Evolutionary conservation across 495 filamentous ascomycete species (phyloP), one percentile per base, ranked within the genome.

Genomic region (Aspergillus bertholletiae): DNA sequence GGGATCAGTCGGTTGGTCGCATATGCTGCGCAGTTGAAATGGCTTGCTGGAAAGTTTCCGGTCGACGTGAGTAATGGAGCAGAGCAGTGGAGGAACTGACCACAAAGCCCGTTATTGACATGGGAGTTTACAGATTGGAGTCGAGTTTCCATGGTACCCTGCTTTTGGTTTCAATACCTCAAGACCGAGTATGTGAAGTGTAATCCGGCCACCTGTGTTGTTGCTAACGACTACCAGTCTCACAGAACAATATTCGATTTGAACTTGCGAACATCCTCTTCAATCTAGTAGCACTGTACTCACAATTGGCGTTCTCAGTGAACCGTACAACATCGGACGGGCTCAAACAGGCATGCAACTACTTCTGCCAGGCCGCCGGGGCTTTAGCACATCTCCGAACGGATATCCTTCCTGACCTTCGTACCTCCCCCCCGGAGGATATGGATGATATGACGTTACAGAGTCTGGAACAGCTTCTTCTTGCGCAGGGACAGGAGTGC

Each of bases 81-180:
- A 37, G 15, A 37, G 34, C 32, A 18, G 18, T 54, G 40, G 13
- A 15, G 45, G 20, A 24, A 24, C 27, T 39, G 37, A 41, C 49
- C 50, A 53, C 44, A 9, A 41, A 52, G 18, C 46, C 70, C 32
- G 17, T 34, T 15, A 11, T 24, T 13, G 12, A 37, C 21, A 1
- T 24, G 47, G 13, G 17, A 2, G 22, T 2, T 9, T 40, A n/a
- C 28, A 96, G 90, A 90, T 98, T 54, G 95, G 94, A 7, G 89
- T 88, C 41, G 91, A 97, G 56, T 98, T 98, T 67, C 85, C 88
- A 8, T 98, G 94, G 94, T 96, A 94, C 72, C 87, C 92, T 13
- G 85, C 93, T 2, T 76, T 98, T 41, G 94, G 94, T 51, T 96
- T 96, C 65, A 92, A 96, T 71, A 86, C 84, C 21, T 81, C 86